Evolutionary conservation across 495 filamentous ascomycete genomes (phyloP).

Genomic region (Penicillium daleae): DNA sequence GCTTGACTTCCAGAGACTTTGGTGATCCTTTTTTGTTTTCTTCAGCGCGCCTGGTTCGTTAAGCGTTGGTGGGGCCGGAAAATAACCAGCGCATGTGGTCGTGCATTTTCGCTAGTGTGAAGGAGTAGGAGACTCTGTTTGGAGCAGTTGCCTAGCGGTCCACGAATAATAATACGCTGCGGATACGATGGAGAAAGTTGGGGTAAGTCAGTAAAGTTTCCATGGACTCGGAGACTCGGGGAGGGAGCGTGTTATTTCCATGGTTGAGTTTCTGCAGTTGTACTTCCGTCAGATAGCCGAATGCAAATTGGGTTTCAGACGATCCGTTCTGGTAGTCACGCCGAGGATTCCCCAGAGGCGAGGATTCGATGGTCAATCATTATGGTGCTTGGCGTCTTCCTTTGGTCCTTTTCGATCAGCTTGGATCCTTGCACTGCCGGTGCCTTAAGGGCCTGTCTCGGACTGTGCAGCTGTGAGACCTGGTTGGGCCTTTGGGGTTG

Average conservation of each 20-base stretch:
- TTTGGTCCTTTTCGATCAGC: slow-evolving; percentile 1
- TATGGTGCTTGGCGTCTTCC: background rate
- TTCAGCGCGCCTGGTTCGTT: background rate
- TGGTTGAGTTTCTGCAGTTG: slow-evolving; percentile 3
- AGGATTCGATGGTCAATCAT: background rate
- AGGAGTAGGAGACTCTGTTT: background rate
- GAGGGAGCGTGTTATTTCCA: background rate
- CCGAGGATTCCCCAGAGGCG: slow-evolving; percentile 2
- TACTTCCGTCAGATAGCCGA: background rate
- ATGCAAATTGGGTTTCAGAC: background rate
- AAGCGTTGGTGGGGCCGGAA: background rate
- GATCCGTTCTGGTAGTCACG: background rate
- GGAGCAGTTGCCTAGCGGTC: background rate
- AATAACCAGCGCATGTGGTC: background rate
- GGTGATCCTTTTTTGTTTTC: background rate
- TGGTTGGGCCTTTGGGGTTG: background rate
- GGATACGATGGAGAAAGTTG: slow-evolving; percentile 23
- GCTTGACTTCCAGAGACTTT: background rate
- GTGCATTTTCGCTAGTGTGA: background rate
- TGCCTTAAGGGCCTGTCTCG: background rate
- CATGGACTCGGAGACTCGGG: background rate
- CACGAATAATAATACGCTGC: slow-evolving; percentile 14
- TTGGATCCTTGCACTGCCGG: background rate
- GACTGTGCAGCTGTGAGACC: background rate
- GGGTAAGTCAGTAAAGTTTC: slow-evolving; percentile 5